Evolutionary conservation across 768 basidiomycete genomes (phyloP).

Genomic region (Pulveroboletus sp.): DNA sequence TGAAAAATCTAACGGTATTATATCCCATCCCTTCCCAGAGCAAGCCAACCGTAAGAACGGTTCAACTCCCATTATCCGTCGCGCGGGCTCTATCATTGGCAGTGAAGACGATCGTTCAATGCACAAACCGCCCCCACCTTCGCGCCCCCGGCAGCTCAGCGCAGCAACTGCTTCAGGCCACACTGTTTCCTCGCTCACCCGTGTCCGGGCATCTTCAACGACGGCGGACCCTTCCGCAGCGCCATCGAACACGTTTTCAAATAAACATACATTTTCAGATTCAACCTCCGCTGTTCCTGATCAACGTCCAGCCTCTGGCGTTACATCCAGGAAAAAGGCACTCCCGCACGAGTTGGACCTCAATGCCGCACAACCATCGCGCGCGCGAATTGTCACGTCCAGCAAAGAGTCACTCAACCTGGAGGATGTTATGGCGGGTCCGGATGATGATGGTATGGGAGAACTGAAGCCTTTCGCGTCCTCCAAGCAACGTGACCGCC

Average conservation of each 20-base stretch:
- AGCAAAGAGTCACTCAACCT: conserved; percentile 70
- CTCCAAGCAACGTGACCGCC: conserved; percentile 37
- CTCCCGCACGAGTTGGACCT: conserved; percentile 31
- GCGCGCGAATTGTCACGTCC: conserved; percentile 48
- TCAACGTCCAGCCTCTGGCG: conserved; percentile 21
- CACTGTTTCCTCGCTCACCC: conserved; percentile 24
- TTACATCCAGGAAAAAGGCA: conserved; percentile 21
- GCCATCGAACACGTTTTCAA: conserved; percentile 12
- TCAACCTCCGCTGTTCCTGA: conserved; percentile 30
- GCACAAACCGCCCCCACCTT: conserved; percentile 34
- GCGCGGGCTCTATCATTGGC: conserved; percentile 63
- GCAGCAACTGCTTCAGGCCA: conserved; percentile 40
- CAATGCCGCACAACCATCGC: conserved; percentile 15
- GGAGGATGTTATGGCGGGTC: conserved; percentile 72
- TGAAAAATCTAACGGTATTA: conserved; percentile 23
- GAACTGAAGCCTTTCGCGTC: conserved; percentile 32
- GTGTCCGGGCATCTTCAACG: conserved; percentile 33
- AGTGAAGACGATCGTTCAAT: conserved; percentile 47
- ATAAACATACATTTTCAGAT: conserved; percentile 29
- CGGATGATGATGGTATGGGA: conserved; percentile 54
- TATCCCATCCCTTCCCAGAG: conserved; percentile 18
- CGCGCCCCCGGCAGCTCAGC: conserved; percentile 47
- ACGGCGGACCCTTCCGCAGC: conserved; percentile 27
- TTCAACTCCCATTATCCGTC: conserved; percentile 48
- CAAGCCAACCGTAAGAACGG: conserved; percentile 23